A percentile compares a stretch with the other conserved stretches of the same genome.
phyloP scores from a whole-genome alignment of 768 basidiomycete species.

The Pleurotus sapidus region DNA sequence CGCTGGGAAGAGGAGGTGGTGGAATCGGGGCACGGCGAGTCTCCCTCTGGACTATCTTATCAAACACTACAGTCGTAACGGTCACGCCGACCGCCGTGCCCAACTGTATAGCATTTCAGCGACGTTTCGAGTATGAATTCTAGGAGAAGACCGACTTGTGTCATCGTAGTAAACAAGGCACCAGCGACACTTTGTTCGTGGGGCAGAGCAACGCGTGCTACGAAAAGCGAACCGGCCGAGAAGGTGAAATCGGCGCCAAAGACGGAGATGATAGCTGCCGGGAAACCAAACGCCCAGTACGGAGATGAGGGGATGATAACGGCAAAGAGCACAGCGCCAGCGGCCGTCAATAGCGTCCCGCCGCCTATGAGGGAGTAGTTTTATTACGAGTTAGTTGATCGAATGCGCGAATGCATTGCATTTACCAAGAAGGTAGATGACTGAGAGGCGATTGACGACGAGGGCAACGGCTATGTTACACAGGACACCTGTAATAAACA shows the following conservation, averaged over 20 bases:
- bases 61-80: not conserved
- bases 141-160: slow-evolving; percentile 39
- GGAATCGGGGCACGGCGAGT: not conserved
- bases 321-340: slow-evolving; percentile 65
- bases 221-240: slow-evolving; percentile 68
- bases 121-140: not conserved
- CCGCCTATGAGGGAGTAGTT: slow-evolving; percentile 4
- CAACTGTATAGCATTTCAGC: not conserved
- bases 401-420: not conserved
- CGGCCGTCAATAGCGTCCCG: slow-evolving; percentile 59
- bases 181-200: slow-evolving; percentile 77
- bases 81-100: not conserved
- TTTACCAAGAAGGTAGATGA: slow-evolving; percentile 58
- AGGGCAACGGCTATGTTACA: slow-evolving; percentile 68
- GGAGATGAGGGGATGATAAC: slow-evolving; percentile 51
- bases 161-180: slow-evolving; percentile 77
- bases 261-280: slow-evolving; percentile 61
- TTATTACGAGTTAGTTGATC: not conserved
- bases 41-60: not conserved
- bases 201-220: slow-evolving; percentile 61
- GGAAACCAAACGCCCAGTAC: slow-evolving; percentile 80
- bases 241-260: slow-evolving; percentile 80
- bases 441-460: slow-evolving; percentile 49
- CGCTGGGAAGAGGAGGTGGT: slow-evolving; percentile 8
- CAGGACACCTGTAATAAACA: slow-evolving; percentile 65